These are phyloP conservation scores for Penicillium flavigenum DNA, from an alignment of 495 filamentous ascomycete species.

Conservation along the genomic window DNA sequence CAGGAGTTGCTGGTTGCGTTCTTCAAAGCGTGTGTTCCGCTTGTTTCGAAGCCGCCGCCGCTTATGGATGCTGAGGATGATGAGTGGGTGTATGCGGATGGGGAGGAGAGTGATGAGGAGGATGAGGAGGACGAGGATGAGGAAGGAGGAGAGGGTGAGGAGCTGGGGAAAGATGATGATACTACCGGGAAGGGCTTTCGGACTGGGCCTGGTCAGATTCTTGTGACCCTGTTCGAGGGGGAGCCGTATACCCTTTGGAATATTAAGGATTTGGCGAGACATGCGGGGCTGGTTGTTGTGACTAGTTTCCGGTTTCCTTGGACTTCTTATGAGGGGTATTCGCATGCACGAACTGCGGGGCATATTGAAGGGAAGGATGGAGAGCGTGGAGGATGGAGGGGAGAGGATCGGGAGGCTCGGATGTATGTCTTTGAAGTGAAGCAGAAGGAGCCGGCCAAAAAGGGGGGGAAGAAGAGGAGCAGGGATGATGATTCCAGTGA, in stretches of 20 bases:
- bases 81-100: slow-evolving; percentile 24
- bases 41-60: slow-evolving; percentile 46
- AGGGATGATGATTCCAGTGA: slow-evolving; percentile 48
- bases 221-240: slow-evolving; percentile 88
- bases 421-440: slow-evolving; percentile 76
- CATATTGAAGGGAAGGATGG: slow-evolving; percentile 61
- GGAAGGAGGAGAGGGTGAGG: slow-evolving; percentile 17
- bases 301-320: slow-evolving; percentile 77
- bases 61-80: slow-evolving; percentile 26
- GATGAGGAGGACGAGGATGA: slow-evolving; percentile 6
- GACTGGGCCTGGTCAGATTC: slow-evolving; percentile 58
- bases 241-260: slow-evolving; percentile 97
- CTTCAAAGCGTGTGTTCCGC: slow-evolving; percentile 61
- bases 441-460: slow-evolving; percentile 44
- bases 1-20: slow-evolving; percentile 85
- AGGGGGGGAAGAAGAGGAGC: slow-evolving; percentile 42
- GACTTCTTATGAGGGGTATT: slow-evolving; percentile 77
- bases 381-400: slow-evolving; percentile 67
- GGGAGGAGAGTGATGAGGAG: slow-evolving; percentile 24
- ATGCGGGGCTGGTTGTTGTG: slow-evolving; percentile 71
- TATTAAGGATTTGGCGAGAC: slow-evolving; percentile 77
- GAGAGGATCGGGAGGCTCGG: slow-evolving; percentile 70
- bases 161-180: slow-evolving; percentile 18
- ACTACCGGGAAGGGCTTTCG: slow-evolving; percentile 24
- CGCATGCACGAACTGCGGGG: slow-evolving; percentile 83